Conservation (phyloP, 208 protist species). For the Crithidia mellificae region DNA sequence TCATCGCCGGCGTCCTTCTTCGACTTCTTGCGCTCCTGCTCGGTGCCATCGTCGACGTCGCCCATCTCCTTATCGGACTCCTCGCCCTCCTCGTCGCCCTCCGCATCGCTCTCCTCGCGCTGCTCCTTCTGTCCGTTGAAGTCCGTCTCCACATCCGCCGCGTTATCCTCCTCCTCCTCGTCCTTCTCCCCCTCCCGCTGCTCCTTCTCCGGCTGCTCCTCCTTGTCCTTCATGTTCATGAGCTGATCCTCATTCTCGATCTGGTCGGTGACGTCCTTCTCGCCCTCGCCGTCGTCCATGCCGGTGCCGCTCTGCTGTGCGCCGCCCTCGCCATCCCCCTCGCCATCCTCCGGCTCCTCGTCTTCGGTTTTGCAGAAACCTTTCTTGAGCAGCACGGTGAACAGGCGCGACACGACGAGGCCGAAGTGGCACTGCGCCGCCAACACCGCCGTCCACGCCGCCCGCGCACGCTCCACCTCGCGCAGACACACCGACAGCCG, state of each 20-base stretch:
- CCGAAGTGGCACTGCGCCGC: slow-evolving; percentile 64
- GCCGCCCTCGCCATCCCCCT: slow-evolving; percentile 74
- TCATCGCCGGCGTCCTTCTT: slow-evolving; percentile 76
- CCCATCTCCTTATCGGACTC: slow-evolving; percentile 86
- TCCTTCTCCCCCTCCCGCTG: slow-evolving; percentile 69
- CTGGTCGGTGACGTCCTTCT: slow-evolving; percentile 98
- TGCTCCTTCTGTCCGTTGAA: slow-evolving; percentile 82
- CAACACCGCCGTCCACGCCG: slow-evolving; percentile 36
- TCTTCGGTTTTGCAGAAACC: slow-evolving; percentile 95
- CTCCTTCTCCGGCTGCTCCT: slow-evolving; percentile 87
- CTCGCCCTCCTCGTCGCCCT: slow-evolving; percentile 72
- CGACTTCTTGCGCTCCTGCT: slow-evolving; percentile 76
- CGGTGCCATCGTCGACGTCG: slow-evolving; percentile 88
- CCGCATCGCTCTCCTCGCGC: slow-evolving; percentile 72
- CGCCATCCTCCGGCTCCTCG: slow-evolving; percentile 77
- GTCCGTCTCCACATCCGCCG: slow-evolving; percentile 87
- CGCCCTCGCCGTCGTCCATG: slow-evolving; percentile 98
- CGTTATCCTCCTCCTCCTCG: slow-evolving; percentile 87
- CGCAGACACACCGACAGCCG: slow-evolving; percentile 23
- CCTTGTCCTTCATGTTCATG: slow-evolving; percentile 90
- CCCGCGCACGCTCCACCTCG: slow-evolving; percentile 31
- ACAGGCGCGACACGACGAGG: slow-evolving; percentile 85
- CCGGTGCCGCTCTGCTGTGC: slow-evolving; percentile 93
- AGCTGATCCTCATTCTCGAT: slow-evolving; percentile 97
- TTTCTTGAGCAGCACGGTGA: slow-evolving; percentile 91